These are phyloP conservation scores for Alternaria metachromatica DNA, from an alignment of 2,329 filamentous ascomycete genomes.

Conservation along the genomic window DNA sequence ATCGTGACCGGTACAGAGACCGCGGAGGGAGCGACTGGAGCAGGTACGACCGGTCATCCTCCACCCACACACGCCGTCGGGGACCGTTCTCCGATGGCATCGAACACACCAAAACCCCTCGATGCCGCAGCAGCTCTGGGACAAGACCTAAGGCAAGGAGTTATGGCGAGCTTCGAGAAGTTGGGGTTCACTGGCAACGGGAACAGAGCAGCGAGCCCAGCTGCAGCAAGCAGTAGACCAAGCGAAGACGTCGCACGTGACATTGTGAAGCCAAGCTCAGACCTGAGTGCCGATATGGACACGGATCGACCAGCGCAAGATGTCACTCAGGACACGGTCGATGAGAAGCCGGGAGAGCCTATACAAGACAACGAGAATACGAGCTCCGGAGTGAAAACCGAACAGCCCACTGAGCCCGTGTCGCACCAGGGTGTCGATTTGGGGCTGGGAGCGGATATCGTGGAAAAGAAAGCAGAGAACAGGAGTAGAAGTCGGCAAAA, in stretches of 20 bases:
- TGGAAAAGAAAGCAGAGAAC: conserved; percentile 18
- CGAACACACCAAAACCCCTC: conserved; percentile 24
- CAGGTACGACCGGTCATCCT: conserved; percentile 34
- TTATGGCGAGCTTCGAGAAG: conserved; percentile 41
- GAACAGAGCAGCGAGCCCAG: conserved; percentile 26
- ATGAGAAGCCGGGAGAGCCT: neutral
- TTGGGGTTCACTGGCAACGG: conserved; percentile 31
- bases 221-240: conserved; percentile 12
- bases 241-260: conserved; percentile 18
- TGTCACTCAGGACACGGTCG: neutral
- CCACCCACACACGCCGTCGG: conserved; percentile 32
- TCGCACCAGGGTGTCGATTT: neutral
- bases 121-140: conserved; percentile 37
- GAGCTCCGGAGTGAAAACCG: neutral
- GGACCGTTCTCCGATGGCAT: conserved; percentile 13
- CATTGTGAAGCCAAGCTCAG: conserved; percentile 16
- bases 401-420: neutral
- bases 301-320: neutral
- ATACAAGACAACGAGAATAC: neutral
- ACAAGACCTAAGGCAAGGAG: conserved; percentile 38
- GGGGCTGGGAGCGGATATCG: conserved; percentile 10
- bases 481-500: conserved; percentile 21
- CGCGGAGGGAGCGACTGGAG: conserved; percentile 40
- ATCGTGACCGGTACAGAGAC: conserved; percentile 46
- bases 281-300: neutral